Conservation (phyloP, 352 stramenopile genomes). For the Globisporangium canariense region DNA sequence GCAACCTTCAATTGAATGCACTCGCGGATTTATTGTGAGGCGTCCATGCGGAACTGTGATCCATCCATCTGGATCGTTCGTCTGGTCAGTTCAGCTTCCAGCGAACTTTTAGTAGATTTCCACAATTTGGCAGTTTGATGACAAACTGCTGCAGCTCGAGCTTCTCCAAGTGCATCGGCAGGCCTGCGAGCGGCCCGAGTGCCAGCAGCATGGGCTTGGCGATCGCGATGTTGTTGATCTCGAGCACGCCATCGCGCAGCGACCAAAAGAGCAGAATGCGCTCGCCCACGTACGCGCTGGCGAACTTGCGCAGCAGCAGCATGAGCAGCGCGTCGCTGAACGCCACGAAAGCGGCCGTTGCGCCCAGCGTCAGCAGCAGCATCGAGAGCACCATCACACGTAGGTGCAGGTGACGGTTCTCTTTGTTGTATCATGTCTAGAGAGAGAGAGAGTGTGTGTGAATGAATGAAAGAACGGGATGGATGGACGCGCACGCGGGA, state of each 20-base stretch:
- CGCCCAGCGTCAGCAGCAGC: constrained; percentile 29
- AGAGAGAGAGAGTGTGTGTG: neutral
- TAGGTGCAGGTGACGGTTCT: too few relatives aligned
- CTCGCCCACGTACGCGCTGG: constrained; percentile 37
- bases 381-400: constrained; percentile 28
- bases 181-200: constrained; percentile 49
- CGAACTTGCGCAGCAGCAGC: constrained; percentile 43
- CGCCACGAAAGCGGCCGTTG: constrained; percentile 30
- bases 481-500: neutral
- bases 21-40: neutral
- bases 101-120: too few relatives aligned
- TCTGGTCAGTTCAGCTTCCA: too few relatives aligned
- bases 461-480: neutral
- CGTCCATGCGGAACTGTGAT: neutral
- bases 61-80: neutral
- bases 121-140: constrained; percentile 36
- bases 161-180: constrained; percentile 65
- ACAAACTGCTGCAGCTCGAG: constrained; percentile 51
- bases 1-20: constrained; percentile 1
- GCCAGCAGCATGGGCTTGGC: constrained; percentile 37
- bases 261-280: constrained; percentile 66
- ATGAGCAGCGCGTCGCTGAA: constrained; percentile 66
- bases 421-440: neutral
- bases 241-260: constrained; percentile 50
- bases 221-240: constrained; percentile 56